phyloP scores from a whole-genome alignment of 306 rosid genomes.

The Ormosia semicastrata region DNA sequence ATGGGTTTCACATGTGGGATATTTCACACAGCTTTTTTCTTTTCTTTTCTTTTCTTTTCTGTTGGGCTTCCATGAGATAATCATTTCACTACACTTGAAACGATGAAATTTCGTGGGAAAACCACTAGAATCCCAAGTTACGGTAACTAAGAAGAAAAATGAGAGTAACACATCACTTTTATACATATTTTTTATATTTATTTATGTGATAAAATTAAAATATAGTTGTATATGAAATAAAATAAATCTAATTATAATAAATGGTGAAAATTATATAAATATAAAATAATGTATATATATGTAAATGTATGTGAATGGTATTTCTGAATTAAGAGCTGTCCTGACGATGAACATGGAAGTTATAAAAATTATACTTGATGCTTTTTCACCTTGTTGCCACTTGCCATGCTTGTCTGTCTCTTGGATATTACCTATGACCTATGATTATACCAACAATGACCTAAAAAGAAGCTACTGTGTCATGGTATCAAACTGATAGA shows the following conservation, averaged over 20 bases:
- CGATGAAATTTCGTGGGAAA: conserved; percentile 31
- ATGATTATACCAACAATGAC: conserved; percentile 28
- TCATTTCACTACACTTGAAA: conserved; percentile 24
- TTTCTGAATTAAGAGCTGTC: not conserved
- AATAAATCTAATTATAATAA: no score
- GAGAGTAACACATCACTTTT: no score
- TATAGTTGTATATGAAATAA: no score
- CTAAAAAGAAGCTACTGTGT: conserved; percentile 25
- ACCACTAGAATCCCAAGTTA: conserved; percentile 19
- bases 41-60: not conserved
- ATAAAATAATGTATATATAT: no score
- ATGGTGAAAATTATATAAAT: no score
- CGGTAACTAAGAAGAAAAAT: not conserved
- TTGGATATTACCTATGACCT: conserved; percentile 35
- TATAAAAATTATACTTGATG: conserved; percentile 6
- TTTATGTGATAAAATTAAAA: no score
- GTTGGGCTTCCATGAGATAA: not conserved
- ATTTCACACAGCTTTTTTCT: no score
- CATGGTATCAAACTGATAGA: not conserved
- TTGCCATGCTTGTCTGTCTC: conserved; percentile 36
- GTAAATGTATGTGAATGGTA: no score
- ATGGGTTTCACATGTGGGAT: not conserved
- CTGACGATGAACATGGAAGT: conserved; percentile 42
- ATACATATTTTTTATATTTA: no score
- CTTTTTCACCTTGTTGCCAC: not conserved